A percentile compares a stretch with the other conserved stretches of the same genome.
Evolutionary conservation across 352 stramenopile genomes (phyloP).

Genomic region (Globisporangium viniferum): DNA sequence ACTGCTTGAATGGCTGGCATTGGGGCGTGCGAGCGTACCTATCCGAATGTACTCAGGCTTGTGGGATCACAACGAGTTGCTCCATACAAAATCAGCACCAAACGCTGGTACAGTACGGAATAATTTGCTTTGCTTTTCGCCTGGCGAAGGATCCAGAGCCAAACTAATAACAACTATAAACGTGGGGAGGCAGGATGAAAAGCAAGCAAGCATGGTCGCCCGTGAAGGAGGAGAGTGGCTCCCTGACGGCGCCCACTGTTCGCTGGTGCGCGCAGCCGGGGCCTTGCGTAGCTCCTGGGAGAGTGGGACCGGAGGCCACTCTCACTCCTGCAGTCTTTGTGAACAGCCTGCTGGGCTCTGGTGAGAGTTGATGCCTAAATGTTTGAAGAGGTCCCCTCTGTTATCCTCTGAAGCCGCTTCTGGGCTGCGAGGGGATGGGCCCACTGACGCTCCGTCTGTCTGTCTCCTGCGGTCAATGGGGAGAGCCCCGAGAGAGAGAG

Average conservation of each 20-base stretch:
- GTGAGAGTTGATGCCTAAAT: not conserved
- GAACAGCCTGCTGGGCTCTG: not conserved
- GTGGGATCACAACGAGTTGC: too few species aligned
- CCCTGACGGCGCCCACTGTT: not conserved
- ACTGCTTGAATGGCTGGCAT: too few species aligned
- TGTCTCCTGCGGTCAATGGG: not conserved
- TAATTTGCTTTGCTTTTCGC: too few species aligned
- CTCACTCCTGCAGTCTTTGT: not conserved
- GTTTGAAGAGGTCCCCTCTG: not conserved
- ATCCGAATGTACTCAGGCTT: too few species aligned
- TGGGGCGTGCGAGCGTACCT: too few species aligned
- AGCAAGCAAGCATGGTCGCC: not conserved
- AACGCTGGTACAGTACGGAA: too few species aligned
- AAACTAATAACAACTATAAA: too few species aligned
- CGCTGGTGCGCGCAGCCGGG: not conserved
- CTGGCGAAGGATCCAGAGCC: too few species aligned
- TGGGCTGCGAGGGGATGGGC: not conserved
- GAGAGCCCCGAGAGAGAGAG: not conserved
- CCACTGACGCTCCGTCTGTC: not conserved
- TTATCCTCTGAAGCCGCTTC: constrained; percentile 2
- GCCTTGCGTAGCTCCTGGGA: not conserved
- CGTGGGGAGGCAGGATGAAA: too few species aligned
- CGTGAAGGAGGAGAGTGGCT: not conserved
- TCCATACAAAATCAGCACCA: too few species aligned
- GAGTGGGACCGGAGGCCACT: not conserved